Percentiles rank a stretch among this genome's conserved stretches.
Evolutionary conservation across 2,329 filamentous ascomycete species (phyloP).

Genomic region (Malbranchea cinnamomea): DNA sequence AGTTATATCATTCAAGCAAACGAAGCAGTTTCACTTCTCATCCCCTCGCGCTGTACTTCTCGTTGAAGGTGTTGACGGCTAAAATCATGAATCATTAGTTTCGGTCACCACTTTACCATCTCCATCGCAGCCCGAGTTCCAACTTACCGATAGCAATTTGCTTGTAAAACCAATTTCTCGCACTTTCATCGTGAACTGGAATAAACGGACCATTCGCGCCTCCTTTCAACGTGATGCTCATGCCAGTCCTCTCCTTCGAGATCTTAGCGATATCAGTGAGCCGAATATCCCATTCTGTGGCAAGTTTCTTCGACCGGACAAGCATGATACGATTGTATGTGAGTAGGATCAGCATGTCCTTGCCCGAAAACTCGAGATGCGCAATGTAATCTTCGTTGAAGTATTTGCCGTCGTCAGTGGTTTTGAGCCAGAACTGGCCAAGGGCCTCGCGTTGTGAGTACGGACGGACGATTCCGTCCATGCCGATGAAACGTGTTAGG

Average conservation of each 20-base stretch:
- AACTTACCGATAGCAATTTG: slow-evolving; percentile 45
- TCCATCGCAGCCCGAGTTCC: no score
- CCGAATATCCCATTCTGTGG: slow-evolving; percentile 89
- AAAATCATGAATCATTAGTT: neutral
- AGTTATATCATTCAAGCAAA: neutral
- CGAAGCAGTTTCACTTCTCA: slow-evolving; percentile 14
- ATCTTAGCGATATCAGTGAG: slow-evolving; percentile 96
- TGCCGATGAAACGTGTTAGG: slow-evolving; percentile 80
- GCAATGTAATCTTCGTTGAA: slow-evolving; percentile 97
- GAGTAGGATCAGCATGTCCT: slow-evolving; percentile 81
- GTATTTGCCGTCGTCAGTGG: slow-evolving; percentile 90
- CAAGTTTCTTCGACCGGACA: slow-evolving; percentile 70
- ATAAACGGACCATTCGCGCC: slow-evolving; percentile 91
- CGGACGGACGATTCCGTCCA: slow-evolving; percentile 83
- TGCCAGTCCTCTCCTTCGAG: slow-evolving; percentile 85
- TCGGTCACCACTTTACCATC: no score
- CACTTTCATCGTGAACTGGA: slow-evolving; percentile 76
- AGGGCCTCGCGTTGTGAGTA: slow-evolving; percentile 91
- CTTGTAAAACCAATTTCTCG: slow-evolving; percentile 50
- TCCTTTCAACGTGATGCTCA: slow-evolving; percentile 76
- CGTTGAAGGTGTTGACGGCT: slow-evolving; percentile 53
- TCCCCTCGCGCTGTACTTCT: slow-evolving; percentile 49
- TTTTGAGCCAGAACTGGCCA: slow-evolving; percentile 97
- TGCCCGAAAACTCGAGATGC: slow-evolving; percentile 77
- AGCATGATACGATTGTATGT: slow-evolving; percentile 81